Conservation (phyloP, 371 early-diverging fungal species). For the Synchytrium microbalum region DNA sequence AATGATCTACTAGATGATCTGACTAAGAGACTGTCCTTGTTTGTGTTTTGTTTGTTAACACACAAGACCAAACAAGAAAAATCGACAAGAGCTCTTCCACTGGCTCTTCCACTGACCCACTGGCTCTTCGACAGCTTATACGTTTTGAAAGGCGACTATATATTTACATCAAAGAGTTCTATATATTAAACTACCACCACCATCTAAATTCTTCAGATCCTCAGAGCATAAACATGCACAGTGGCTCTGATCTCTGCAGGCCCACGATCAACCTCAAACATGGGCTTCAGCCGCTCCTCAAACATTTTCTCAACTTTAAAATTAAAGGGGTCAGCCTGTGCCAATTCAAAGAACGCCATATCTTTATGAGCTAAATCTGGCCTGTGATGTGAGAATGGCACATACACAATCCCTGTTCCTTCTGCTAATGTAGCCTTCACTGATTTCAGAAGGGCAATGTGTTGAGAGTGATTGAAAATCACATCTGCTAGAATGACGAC, state of each 20-base stretch:
- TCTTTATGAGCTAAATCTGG: constrained; percentile 57
- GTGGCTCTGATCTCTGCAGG: constrained; percentile 70
- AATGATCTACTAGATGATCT: too few relatives aligned
- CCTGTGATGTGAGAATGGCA: constrained; percentile 26
- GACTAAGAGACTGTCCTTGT: too few relatives aligned
- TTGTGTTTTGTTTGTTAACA: too few relatives aligned
- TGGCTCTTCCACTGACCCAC: too few relatives aligned
- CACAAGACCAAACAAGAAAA: too few relatives aligned
- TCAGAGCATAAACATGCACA: constrained; percentile 56
- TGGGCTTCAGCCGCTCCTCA: constrained; percentile 61
- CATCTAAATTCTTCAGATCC: constrained; percentile 32
- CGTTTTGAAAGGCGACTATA: too few relatives aligned
- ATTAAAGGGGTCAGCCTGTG: constrained; percentile 55
- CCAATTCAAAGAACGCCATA: constrained; percentile 71
- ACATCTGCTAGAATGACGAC: constrained; percentile 82
- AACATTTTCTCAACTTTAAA: constrained; percentile 63
- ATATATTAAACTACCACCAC: too few relatives aligned
- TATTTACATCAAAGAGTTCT: too few relatives aligned
- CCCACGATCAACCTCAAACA: constrained; percentile 87
- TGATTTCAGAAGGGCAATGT: constrained; percentile 23
- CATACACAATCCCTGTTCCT: constrained; percentile 12
- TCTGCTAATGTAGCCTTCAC: constrained; percentile 13
- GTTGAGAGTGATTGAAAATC: constrained; percentile 79
- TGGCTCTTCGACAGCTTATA: too few relatives aligned
- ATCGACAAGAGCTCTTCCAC: too few relatives aligned